Conservation (phyloP, 2,329 filamentous ascomycete species). For the Cladosporium sp. region DNA sequence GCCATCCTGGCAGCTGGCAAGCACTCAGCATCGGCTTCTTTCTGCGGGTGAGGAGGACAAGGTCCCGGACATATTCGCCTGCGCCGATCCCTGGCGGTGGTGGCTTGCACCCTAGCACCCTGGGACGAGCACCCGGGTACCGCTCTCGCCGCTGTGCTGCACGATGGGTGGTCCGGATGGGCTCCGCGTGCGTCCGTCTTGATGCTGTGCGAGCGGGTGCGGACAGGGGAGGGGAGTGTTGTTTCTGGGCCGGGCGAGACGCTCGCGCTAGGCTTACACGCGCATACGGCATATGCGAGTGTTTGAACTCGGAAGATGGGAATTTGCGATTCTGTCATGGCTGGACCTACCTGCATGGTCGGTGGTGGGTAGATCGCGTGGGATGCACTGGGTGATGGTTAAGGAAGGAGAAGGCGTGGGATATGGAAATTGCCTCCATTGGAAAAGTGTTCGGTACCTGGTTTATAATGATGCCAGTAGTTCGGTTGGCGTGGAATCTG, state of each 20-base stretch:
- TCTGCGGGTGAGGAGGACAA: slow-evolving; percentile 12
- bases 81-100: not conserved
- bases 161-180: slow-evolving; percentile 1
- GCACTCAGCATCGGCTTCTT: not conserved
- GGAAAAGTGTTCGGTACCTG: not conserved
- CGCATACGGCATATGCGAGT: slow-evolving; percentile 12
- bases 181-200: not conserved
- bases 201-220: not conserved
- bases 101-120: not conserved
- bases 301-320: slow-evolving; percentile 11
- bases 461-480: not conserved
- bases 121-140: slow-evolving; percentile 3
- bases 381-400: not conserved
- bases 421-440: not conserved
- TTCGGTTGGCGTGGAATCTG: not conserved
- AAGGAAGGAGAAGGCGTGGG: not conserved
- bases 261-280: not conserved
- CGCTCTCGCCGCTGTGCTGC: not conserved
- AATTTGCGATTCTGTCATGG: not conserved
- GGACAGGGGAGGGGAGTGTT: too few species aligned
- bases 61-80: not conserved
- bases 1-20: not conserved
- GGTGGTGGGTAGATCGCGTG: not conserved
- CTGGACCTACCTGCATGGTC: not conserved
- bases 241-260: not conserved